Conservation (phyloP, 306 rosid species). For the Glycine soja region DNA sequence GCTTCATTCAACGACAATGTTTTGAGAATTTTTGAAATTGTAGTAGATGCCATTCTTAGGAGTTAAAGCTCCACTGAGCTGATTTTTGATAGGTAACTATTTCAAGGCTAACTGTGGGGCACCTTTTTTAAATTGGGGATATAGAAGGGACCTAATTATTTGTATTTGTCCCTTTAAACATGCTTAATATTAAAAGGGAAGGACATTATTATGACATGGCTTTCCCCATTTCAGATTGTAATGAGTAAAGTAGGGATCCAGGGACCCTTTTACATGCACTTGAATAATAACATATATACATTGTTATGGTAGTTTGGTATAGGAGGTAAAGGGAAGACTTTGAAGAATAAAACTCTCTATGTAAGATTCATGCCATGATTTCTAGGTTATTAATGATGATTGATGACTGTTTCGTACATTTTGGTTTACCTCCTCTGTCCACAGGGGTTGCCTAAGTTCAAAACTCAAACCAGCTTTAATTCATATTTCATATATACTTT, state of each 20-base stretch:
- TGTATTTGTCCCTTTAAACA: too few relatives aligned
- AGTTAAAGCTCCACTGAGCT: too few relatives aligned
- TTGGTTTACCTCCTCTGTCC: background rate
- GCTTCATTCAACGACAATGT: conserved; percentile 5
- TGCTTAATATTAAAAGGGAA: too few relatives aligned
- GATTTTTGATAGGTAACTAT: too few relatives aligned
- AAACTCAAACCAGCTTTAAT: conserved; percentile 2
- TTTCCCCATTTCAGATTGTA: too few relatives aligned
- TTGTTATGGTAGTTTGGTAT: conserved; percentile 1
- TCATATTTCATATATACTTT: background rate
- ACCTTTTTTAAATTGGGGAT: too few relatives aligned
- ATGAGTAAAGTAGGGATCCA: background rate
- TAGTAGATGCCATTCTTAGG: background rate
- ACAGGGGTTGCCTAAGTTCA: background rate
- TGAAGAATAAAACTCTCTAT: background rate
- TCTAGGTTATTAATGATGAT: background rate
- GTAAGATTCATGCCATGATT: background rate
- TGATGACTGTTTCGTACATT: conserved; percentile 4
- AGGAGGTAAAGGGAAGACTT: background rate
- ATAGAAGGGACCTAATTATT: too few relatives aligned
- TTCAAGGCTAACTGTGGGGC: too few relatives aligned
- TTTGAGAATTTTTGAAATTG: conserved; percentile 17
- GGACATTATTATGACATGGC: too few relatives aligned
- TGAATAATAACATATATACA: background rate
- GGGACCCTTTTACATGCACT: background rate